These are phyloP conservation scores for Hymenotorrendiella dingleyae DNA, from an alignment of 2,329 filamentous ascomycete genomes.

Conservation along the genomic window DNA sequence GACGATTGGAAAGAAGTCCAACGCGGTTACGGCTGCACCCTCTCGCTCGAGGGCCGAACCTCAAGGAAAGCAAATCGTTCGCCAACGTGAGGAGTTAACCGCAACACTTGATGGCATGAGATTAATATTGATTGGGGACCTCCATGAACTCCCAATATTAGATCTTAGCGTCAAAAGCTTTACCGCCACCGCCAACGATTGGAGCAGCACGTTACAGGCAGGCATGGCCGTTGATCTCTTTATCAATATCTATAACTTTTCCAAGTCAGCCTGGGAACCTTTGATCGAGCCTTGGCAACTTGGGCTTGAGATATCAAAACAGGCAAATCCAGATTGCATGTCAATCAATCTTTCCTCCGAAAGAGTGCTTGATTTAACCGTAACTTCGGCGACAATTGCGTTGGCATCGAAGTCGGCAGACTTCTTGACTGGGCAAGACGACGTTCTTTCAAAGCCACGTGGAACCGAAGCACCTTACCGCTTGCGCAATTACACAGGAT, in stretches of 20 bases:
- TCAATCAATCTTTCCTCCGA: conserved; percentile 83
- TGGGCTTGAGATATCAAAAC: conserved; percentile 81
- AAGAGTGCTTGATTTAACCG: conserved; percentile 83
- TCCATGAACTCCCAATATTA: conserved; percentile 90
- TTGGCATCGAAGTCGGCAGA: conserved; percentile 87
- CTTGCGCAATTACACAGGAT: conserved; percentile 93
- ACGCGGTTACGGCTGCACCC: conserved; percentile 31
- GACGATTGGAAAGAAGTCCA: conserved; percentile 41
- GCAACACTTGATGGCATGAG: conserved; percentile 82
- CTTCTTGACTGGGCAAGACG: conserved; percentile 81
- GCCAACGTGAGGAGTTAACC: conserved; percentile 68
- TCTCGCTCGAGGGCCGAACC: conserved; percentile 35
- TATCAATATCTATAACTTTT: conserved; percentile 97
- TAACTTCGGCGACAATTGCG: conserved; percentile 91
- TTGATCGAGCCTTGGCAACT: conserved; percentile 93
- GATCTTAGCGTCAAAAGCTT: conserved; percentile 93
- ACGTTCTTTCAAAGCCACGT: conserved; percentile 88
- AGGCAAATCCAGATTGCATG: conserved; percentile 67
- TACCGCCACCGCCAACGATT: conserved; percentile 77
- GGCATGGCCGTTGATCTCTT: conserved; percentile 91
- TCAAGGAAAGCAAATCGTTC: conserved; percentile 38
- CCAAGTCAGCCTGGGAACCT: conserved; percentile 97
- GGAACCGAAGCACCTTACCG: conserved; percentile 88
- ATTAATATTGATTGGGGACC: conserved; percentile 88
- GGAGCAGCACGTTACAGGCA: conserved; percentile 81